These are phyloP conservation scores for Parasitella parasitica DNA, from an alignment of 371 early-diverging fungal species.

Conservation along the genomic window DNA sequence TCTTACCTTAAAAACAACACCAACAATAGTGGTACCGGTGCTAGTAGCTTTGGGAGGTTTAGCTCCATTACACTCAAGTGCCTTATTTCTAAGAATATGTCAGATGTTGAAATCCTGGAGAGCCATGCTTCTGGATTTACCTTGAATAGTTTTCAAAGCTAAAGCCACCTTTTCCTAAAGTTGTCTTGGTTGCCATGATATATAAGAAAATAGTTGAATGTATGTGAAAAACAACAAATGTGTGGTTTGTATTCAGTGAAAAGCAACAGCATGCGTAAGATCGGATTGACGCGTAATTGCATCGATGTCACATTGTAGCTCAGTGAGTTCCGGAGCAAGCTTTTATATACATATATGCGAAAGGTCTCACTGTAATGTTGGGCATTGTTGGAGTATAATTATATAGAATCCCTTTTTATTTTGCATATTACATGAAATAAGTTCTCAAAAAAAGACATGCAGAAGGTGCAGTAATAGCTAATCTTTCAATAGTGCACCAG, in stretches of 20 bases:
- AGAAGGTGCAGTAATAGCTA: too few relatives aligned
- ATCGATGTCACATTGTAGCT: constrained; percentile 6
- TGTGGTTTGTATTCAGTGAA: background rate
- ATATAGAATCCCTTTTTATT: too few relatives aligned
- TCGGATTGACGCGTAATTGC: constrained; percentile 5
- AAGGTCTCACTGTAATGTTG: background rate
- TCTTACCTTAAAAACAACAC: constrained; percentile 85
- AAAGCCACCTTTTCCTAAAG: constrained; percentile 68
- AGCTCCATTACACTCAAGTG: constrained; percentile 77
- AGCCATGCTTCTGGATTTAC: constrained; percentile 39
- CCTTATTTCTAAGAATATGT: constrained; percentile 60
- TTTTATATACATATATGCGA: background rate
- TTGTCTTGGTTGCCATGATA: constrained; percentile 36
- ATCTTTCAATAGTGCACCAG: constrained; percentile 43
- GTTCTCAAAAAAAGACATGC: too few relatives aligned
- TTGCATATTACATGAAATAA: too few relatives aligned
- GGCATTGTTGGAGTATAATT: too few relatives aligned
- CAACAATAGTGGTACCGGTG: constrained; percentile 99
- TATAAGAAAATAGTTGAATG: background rate
- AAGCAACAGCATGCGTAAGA: constrained; percentile 6
- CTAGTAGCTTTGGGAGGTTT: constrained; percentile 87
- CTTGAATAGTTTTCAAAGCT: constrained; percentile 83
- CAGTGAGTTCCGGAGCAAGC: background rate
- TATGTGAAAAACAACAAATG: background rate
- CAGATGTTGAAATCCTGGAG: background rate